These are phyloP conservation scores for Friedmanniomyces simplex DNA, from an alignment of 495 filamentous ascomycete species.

Conservation along the genomic window DNA sequence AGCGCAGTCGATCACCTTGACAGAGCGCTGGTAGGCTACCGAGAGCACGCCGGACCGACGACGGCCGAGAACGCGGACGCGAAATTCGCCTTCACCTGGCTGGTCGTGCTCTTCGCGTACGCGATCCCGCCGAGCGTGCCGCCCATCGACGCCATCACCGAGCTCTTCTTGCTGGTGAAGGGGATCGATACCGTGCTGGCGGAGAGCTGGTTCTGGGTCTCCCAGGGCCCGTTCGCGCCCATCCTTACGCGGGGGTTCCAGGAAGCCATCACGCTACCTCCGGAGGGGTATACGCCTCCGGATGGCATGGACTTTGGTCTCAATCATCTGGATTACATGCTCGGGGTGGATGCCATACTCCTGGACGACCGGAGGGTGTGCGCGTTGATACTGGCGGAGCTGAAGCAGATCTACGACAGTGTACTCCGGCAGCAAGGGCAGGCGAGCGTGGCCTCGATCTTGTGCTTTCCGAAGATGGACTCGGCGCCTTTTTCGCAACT, in stretches of 20 bases:
- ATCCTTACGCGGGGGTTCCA: slow-evolving; percentile 10
- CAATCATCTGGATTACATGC: slow-evolving; percentile 18
- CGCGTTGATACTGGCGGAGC: slow-evolving; percentile 14
- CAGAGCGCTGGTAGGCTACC: slow-evolving; percentile 16
- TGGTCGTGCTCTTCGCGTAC: slow-evolving; percentile 16
- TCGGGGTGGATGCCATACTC: slow-evolving; percentile 15
- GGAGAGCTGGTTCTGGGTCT: slow-evolving; percentile 20
- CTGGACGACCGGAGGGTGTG: slow-evolving; percentile 11
- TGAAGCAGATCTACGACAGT: slow-evolving; percentile 14
- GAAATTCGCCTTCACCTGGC: slow-evolving; percentile 17
- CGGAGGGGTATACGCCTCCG: slow-evolving; percentile 3
- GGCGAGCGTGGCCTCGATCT: slow-evolving; percentile 13
- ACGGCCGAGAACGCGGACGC: slow-evolving; percentile 18
- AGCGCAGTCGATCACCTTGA: slow-evolving; percentile 20
- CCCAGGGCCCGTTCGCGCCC: slow-evolving; percentile 16
- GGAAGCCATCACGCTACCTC: slow-evolving; percentile 1
- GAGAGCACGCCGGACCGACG: not conserved
- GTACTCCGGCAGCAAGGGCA: slow-evolving; percentile 1
- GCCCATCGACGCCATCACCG: slow-evolving; percentile 17
- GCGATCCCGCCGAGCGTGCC: slow-evolving; percentile 16
- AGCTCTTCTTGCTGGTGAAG: slow-evolving; percentile 19
- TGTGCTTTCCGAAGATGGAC: slow-evolving; percentile 19
- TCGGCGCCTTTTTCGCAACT: slow-evolving; percentile 12
- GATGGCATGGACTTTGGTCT: slow-evolving; percentile 21
- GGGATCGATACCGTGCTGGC: slow-evolving; percentile 11